phyloP scores from a whole-genome alignment of 352 stramenopile species.

The Aphanomyces euteiches region DNA sequence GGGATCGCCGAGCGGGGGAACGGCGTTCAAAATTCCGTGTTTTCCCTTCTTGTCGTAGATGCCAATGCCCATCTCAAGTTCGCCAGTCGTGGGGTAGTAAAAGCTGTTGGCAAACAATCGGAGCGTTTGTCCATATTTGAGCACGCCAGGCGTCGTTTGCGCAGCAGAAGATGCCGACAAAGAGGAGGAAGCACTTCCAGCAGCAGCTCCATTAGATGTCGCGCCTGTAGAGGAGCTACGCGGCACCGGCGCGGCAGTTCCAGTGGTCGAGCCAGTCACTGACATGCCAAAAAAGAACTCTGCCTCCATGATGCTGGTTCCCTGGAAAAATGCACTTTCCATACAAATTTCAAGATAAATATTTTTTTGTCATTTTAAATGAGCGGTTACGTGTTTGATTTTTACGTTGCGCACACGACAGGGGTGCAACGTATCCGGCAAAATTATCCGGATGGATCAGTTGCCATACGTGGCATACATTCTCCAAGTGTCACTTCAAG shows the following conservation, averaged over 20 bases:
- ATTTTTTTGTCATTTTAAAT: too few species aligned
- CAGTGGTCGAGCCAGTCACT: not conserved
- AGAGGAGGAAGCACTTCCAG: too few species aligned
- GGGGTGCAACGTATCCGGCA: too few species aligned
- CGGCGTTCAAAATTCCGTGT: constrained; percentile 76
- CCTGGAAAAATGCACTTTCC: constrained; percentile 4
- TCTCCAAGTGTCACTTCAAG: too few species aligned
- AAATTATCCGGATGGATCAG: too few species aligned
- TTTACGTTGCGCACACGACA: too few species aligned
- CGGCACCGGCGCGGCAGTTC: not conserved
- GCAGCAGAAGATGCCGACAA: not conserved
- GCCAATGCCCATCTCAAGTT: constrained; percentile 49
- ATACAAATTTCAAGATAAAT: constrained; percentile 17
- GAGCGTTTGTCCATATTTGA: constrained; percentile 20
- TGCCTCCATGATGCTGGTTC: not conserved
- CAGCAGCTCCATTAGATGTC: not conserved
- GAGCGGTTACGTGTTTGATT: too few species aligned
- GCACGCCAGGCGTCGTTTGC: not conserved
- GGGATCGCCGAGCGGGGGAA: constrained; percentile 69
- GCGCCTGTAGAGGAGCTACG: not conserved
- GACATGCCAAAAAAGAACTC: not conserved
- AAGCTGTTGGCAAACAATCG: constrained; percentile 18
- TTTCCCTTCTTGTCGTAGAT: constrained; percentile 86
- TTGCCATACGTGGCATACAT: too few species aligned
- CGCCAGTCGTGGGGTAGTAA: not conserved